Base-by-base conservation (phyloP, 2,329 filamentous ascomycete species). In the Exophiala sp. region DNA sequence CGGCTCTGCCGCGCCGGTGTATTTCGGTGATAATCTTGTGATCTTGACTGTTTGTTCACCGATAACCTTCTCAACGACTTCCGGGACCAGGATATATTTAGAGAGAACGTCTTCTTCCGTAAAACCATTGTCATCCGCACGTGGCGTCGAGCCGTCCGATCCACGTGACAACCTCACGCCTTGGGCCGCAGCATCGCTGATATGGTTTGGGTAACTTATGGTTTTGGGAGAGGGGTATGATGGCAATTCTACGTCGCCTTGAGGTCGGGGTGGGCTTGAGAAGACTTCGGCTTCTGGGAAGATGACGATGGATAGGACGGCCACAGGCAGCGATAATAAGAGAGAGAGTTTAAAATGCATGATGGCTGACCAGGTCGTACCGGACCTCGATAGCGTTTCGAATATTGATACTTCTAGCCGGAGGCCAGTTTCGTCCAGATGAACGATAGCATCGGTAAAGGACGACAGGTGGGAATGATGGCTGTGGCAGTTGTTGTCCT, bases 251-350 rank as follows among this genome's bases (percentile, higher is more conserved):
- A 42, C 27, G 6, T 30, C 14, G 11, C 34, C 38, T 32, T 24
- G 27, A 22, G 27, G n/a, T 29, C 30, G 41, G 18, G n/a, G 38
- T 19, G 10, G 38, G 1, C 13, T 41, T 2, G 23, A 46, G 32
- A 57, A 57, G 47, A 53, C 52, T 24, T 51, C 45, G 46, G 57
- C 50, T 37, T 57, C 52, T 23, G 55, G 57, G 24, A 56, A 37
- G 46, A 56, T 46, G 27, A 58, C 52, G 19, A 56, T 38, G 24
- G 57, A 52, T 23, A 53, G 41, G 43, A 51, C 39, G 16, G 39
- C 30, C 22, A 46, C 38, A 13, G 52, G 48, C 13, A 58, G 51
- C 11, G 48, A 44, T 8, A 53, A 40, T 3, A 56, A 41, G 5
- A 44, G 9, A 1, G 45, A 37, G 7, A 57, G 27, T 39, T 27